Conservation (phyloP, 768 basidiomycete species). For the Termitomyces sp. region DNA sequence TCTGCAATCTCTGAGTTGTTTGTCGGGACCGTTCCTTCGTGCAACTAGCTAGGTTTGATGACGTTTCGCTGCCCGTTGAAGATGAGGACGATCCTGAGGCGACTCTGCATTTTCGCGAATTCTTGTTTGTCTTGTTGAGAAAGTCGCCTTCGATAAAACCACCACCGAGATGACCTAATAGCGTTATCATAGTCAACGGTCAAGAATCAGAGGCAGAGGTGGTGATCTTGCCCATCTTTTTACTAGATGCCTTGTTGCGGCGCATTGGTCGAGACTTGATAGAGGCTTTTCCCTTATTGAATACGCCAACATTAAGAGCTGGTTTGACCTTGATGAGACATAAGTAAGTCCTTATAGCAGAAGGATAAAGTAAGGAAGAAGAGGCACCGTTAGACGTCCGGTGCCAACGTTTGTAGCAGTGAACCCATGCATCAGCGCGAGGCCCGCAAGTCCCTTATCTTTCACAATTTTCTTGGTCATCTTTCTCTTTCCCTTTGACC, state of each 20-base stretch:
- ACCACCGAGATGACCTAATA: neutral
- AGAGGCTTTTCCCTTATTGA: constrained; percentile 63
- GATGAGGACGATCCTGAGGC: neutral
- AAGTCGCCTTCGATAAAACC: constrained; percentile 8
- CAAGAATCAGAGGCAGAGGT: neutral
- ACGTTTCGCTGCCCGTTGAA: neutral
- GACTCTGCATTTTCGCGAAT: neutral
- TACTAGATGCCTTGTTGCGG: constrained; percentile 11
- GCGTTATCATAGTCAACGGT: neutral
- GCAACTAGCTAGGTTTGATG: neutral
- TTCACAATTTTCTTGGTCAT: constrained; percentile 20
- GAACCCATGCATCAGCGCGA: constrained; percentile 68
- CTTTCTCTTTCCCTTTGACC: constrained; percentile 16
- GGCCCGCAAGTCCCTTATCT: constrained; percentile 37
- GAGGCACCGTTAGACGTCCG: constrained; percentile 54
- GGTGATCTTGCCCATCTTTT: constrained; percentile 21
- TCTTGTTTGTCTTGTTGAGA: constrained; percentile 2
- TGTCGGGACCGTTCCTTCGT: neutral
- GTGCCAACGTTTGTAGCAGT: constrained; percentile 56
- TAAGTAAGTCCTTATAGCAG: neutral
- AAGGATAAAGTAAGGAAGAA: neutral
- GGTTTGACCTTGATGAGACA: constrained; percentile 35
- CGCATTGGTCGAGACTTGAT: constrained; percentile 22
- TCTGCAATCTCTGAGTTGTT: neutral
- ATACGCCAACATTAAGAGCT: constrained; percentile 45